phyloP scores from a whole-genome alignment of 2,329 filamentous ascomycete genomes.

The Herpotrichia juniperi region DNA sequence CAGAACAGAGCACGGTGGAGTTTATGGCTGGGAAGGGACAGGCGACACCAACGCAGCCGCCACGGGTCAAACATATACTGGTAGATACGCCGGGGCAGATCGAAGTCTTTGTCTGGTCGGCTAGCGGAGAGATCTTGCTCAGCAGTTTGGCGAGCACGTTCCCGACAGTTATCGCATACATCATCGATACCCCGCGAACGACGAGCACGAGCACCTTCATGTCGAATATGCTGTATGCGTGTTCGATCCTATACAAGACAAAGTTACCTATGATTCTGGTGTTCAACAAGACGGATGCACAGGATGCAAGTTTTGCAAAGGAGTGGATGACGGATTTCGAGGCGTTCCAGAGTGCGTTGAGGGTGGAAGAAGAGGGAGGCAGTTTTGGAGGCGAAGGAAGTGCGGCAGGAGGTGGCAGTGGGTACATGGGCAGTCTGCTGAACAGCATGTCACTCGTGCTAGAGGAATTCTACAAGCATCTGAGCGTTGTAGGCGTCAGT shows the following conservation, averaged over 20 bases:
- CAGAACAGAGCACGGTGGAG: slow-evolving; percentile 41
- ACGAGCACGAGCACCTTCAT: slow-evolving; percentile 96
- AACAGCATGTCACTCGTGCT: slow-evolving; percentile 98
- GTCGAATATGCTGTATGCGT: slow-evolving; percentile 99
- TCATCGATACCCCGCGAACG: slow-evolving; percentile 95
- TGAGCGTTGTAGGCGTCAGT: slow-evolving; percentile 91
- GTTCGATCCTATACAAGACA: slow-evolving; percentile 98
- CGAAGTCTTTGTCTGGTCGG: slow-evolving; percentile 98
- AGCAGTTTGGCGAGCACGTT: slow-evolving; percentile 93
- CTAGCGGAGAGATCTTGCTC: slow-evolving; percentile 90
- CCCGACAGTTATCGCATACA: slow-evolving; percentile 94
- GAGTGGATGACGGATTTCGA: slow-evolving; percentile 99
- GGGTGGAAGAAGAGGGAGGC: slow-evolving; percentile 78
- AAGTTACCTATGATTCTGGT: slow-evolving; percentile 98
- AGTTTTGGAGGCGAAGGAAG: slow-evolving; percentile 76
- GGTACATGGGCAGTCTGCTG: slow-evolving; percentile 93
- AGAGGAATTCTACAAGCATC: slow-evolving; percentile 95
- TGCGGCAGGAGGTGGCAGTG: slow-evolving; percentile 69
- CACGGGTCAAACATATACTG: slow-evolving; percentile 76
- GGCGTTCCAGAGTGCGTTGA: slow-evolving; percentile 85
- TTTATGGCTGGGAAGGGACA: slow-evolving; percentile 44
- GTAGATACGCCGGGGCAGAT: slow-evolving; percentile 98
- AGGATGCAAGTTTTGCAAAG: slow-evolving; percentile 87
- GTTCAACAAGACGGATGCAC: slow-evolving; percentile 98
- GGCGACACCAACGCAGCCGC: slow-evolving; percentile 53